Conservation (phyloP, 495 filamentous ascomycete genomes). For the Mytilinidion resinicola region DNA sequence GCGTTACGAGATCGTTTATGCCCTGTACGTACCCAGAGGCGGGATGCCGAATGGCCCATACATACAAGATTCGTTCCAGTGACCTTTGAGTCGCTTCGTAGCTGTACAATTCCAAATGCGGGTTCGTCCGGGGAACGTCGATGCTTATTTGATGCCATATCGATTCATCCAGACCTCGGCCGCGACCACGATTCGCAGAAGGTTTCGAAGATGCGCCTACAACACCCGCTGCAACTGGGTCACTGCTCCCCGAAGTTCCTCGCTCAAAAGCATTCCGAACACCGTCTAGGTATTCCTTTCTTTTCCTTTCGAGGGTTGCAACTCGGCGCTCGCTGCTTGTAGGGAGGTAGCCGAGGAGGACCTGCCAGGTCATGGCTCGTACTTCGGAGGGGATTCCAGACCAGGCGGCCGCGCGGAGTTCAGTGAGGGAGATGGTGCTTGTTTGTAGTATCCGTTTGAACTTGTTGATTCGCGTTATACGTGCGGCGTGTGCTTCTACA, state of each 20-base stretch:
- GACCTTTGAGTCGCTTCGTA: constrained; percentile 95
- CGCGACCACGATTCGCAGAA: constrained; percentile 41
- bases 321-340: constrained; percentile 90
- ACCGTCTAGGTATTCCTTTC: constrained; percentile 94
- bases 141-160: constrained; percentile 99
- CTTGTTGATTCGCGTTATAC: constrained; percentile 93
- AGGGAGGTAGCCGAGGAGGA: constrained; percentile 89
- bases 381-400: constrained; percentile 91
- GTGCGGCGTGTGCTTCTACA: constrained; percentile 75
- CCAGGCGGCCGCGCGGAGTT: constrained; percentile 82
- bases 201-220: constrained; percentile 16
- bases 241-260: constrained; percentile 39
- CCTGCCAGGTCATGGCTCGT: constrained; percentile 95
- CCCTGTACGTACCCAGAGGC: constrained; percentile 97
- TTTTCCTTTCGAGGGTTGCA: constrained; percentile 83
- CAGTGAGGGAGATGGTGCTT: constrained; percentile 75
- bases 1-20: constrained; percentile 96
- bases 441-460: constrained; percentile 94
- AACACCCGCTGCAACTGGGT: constrained; percentile 28
- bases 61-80: constrained; percentile 87
- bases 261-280: constrained; percentile 91
- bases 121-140: constrained; percentile 94
- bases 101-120: constrained; percentile 86
- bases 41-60: constrained; percentile 96
- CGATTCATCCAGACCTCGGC: constrained; percentile 81